Percentiles rank a stretch among this genome's conserved stretches.
Evolutionary conservation across 2,329 filamentous ascomycete genomes (phyloP).

Genomic region (Ophiostoma montium): DNA sequence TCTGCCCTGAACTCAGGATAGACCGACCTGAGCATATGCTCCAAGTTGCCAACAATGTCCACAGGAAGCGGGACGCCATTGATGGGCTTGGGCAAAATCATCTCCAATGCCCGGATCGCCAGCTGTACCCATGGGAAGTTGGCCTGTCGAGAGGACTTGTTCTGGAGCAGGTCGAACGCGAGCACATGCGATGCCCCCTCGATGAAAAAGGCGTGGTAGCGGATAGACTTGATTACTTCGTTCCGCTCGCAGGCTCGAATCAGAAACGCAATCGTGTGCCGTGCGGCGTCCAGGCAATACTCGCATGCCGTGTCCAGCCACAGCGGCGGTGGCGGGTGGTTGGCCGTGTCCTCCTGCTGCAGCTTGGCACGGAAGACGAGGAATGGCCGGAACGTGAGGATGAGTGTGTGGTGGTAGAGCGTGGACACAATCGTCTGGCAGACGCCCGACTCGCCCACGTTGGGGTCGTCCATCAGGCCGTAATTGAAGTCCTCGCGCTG

Average conservation of each 20-base stretch:
- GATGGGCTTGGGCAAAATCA: constrained; percentile 3
- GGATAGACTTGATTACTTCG: constrained; percentile 9
- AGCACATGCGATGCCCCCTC: constrained; percentile 11
- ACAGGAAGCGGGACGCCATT: neutral
- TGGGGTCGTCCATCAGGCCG: constrained; percentile 8
- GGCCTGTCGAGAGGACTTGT: constrained; percentile 1
- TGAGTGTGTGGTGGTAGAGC: constrained; percentile 13
- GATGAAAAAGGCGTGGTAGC: constrained; percentile 12
- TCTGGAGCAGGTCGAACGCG: constrained; percentile 10
- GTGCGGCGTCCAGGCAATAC: constrained; percentile 11
- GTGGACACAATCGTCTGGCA: constrained; percentile 12
- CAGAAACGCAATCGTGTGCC: constrained; percentile 10
- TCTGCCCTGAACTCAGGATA: constrained; percentile 12
- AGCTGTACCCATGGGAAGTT: constrained; percentile 11
- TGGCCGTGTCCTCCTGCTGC: constrained; percentile 5
- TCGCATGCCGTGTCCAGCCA: constrained; percentile 12
- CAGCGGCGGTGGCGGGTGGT: constrained; percentile 8
- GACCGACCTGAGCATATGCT: constrained; percentile 11
- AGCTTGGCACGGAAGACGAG: constrained; percentile 12
- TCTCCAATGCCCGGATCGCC: constrained; percentile 8
- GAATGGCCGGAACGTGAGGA: constrained; percentile 12
- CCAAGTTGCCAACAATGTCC: constrained; percentile 7
- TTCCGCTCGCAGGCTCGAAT: constrained; percentile 7
- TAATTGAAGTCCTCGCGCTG: constrained; percentile 8
- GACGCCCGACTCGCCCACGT: constrained; percentile 9